Evolutionary conservation across 805 yeast genomes (phyloP).

Genomic region (Cyberlindnera suaveolens): DNA sequence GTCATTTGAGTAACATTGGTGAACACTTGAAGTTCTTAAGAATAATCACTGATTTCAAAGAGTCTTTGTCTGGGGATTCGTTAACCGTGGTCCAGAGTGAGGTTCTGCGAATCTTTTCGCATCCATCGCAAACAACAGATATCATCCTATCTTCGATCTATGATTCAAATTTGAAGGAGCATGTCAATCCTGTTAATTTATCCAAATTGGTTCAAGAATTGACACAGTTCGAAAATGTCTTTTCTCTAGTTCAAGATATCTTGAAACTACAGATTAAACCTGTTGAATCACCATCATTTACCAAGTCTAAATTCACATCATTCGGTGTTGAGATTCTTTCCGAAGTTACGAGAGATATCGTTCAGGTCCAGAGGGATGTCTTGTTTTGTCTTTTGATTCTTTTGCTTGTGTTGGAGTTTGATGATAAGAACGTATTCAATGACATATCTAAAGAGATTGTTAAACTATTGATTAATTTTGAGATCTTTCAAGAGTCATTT

Average conservation of each 20-base stretch:
- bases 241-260: constrained; percentile 32
- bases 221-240: constrained; percentile 30
- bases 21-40: constrained; percentile 27
- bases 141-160: constrained; percentile 33
- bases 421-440: constrained; percentile 20
- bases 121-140: constrained; percentile 16
- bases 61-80: constrained; percentile 32
- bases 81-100: constrained; percentile 28
- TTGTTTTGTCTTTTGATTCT: constrained; percentile 28
- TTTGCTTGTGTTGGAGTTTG: constrained; percentile 33
- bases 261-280: constrained; percentile 23
- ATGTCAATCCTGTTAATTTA: constrained; percentile 34
- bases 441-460: constrained; percentile 14
- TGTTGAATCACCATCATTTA: not conserved
- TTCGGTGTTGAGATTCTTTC: constrained; percentile 20
- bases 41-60: constrained; percentile 34
- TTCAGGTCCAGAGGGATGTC: constrained; percentile 26
- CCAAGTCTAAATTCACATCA: constrained; percentile 16
- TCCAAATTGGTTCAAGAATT: constrained; percentile 34
- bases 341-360: constrained; percentile 24
- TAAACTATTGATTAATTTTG: constrained; percentile 14
- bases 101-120: constrained; percentile 31
- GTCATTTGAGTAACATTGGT: constrained; percentile 1
- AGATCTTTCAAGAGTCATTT: constrained; percentile 11
- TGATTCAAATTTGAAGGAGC: constrained; percentile 32